Base-by-base conservation (phyloP, 768 basidiomycete genomes). In the Lanmaoa rubissima region DNA sequence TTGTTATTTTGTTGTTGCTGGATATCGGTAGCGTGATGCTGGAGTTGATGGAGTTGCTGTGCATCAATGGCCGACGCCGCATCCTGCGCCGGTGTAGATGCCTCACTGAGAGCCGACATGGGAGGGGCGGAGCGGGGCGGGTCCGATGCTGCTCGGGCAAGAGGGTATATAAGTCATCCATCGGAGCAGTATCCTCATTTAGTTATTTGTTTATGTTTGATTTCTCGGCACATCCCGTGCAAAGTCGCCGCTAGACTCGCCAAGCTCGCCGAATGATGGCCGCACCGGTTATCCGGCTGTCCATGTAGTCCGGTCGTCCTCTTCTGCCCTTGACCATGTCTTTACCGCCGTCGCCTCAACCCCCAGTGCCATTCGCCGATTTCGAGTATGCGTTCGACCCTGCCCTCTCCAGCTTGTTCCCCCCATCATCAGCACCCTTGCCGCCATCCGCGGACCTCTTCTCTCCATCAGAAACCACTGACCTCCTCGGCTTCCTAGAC, bases 401-500 rank as follows among this genome's bases (percentile, higher is more conserved):
- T 2, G 73, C 82, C 5, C 74, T 84, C 24, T 77, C 80, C 10
- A 74, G 72, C 48, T 56, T 87, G n/a, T 88, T 88, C 59, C 67
- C 71, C 6, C 83, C 86, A 0, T 76, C 80, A 13, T 82, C 84
- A 0, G 79, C 82, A 0, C 82, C 87, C 0, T 69, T 89, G 0
- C 87, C 88, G 0, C 75, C 88, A 0, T 88, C 89, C 8, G 84
- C 87, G 26, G 88, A 88, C 68, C 84, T 93, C 61, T 89, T 93
- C 71, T 88, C 90, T 10, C 78, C 83, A 0, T 80, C 85, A 58
- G 91, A 93, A 73, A 88, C 88, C 6, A 87, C 85, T 0, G 85
- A 90, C 71, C 76, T 93, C 51, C 79, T 92, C 58, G 86, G 87
- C 54, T 93, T 93, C 69, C 82, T 93, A 69, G 90, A 92, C 73